Percentiles rank a stretch among this genome's conserved stretches.
These are phyloP conservation scores for Corrigiola litoralis DNA, from an alignment of 179 eudicot species.

Conservation along the genomic window DNA sequence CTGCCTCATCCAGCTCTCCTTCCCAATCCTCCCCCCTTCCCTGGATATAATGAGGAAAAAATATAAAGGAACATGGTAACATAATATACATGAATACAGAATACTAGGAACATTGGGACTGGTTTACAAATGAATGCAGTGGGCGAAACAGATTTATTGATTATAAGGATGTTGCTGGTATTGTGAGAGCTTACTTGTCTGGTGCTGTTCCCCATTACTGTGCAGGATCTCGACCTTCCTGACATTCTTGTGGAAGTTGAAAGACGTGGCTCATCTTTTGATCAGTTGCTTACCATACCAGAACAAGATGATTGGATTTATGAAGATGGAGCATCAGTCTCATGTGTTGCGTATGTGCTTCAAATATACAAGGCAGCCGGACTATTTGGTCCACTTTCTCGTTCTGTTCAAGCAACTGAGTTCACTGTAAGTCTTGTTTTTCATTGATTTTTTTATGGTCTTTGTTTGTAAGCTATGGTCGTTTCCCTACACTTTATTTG, in stretches of 20 bases:
- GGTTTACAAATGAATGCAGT: not conserved
- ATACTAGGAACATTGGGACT: not conserved
- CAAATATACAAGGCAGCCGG: conserved; percentile 93
- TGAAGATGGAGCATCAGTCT: conserved; percentile 78
- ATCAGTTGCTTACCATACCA: conserved; percentile 63
- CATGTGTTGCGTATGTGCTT: conserved; percentile 84
- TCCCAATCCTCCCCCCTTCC: not conserved
- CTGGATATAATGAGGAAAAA: not conserved
- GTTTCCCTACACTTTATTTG: not conserved
- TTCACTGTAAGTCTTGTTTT: conserved; percentile 62
- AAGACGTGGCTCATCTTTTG: conserved; percentile 81
- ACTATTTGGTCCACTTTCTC: conserved; percentile 58
- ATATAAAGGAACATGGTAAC: too few relatives aligned
- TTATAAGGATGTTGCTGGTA: not conserved
- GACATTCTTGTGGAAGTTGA: conserved; percentile 89
- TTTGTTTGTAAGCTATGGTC: not conserved
- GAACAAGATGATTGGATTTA: conserved; percentile 94
- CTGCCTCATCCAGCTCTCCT: too few relatives aligned
- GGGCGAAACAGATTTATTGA: not conserved
- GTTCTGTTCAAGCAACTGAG: conserved; percentile 87
- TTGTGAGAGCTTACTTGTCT: not conserved
- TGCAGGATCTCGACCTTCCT: conserved; percentile 77
- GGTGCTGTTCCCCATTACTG: conserved; percentile 4
- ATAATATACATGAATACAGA: not conserved
- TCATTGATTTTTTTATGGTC: not conserved